Evolutionary conservation across 805 yeast species (phyloP).

Genomic region (Torulaspora microellipsoides): DNA sequence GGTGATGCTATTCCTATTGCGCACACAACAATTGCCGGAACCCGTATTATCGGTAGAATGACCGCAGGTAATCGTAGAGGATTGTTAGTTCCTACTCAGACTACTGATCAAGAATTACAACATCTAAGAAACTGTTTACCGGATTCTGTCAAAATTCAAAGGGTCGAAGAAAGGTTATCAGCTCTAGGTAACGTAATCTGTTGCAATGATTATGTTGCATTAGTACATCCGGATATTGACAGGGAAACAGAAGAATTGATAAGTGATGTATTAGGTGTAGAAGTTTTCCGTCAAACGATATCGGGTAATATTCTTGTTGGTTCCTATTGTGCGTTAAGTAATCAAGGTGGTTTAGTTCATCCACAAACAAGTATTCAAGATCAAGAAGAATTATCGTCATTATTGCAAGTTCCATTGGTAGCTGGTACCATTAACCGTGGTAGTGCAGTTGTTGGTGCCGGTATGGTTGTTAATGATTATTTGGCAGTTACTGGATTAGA

Average conservation of each 20-base stretch:
- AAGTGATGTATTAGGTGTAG: constrained; percentile 97
- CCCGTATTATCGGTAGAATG: constrained; percentile 96
- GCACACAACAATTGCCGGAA: constrained; percentile 97
- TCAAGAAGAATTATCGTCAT: constrained; percentile 94
- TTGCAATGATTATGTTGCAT: constrained; percentile 97
- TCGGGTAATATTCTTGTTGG: constrained; percentile 98
- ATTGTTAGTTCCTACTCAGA: constrained; percentile 91
- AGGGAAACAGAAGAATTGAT: constrained; percentile 98
- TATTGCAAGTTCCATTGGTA: constrained; percentile 94
- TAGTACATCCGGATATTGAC: constrained; percentile 98
- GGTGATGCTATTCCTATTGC: constrained; percentile 96
- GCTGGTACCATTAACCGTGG: constrained; percentile 99
- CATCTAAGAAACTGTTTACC: constrained; percentile 96
- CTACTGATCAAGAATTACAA: constrained; percentile 97
- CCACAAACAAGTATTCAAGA: constrained; percentile 97
- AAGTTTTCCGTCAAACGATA: constrained; percentile 97
- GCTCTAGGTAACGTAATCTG: constrained; percentile 98
- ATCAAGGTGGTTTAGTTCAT: constrained; percentile 98
- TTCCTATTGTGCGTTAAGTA: constrained; percentile 87
- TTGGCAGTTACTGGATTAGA: constrained; percentile 94
- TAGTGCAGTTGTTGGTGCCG: constrained; percentile 96
- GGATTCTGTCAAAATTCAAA: constrained; percentile 89
- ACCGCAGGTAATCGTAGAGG: constrained; percentile 99
- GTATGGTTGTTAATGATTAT: constrained; percentile 98
- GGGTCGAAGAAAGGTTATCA: constrained; percentile 95